Evolutionary conservation across 2,329 filamentous ascomycete genomes (phyloP).

Genomic region (Cladobotryum protrusum): DNA sequence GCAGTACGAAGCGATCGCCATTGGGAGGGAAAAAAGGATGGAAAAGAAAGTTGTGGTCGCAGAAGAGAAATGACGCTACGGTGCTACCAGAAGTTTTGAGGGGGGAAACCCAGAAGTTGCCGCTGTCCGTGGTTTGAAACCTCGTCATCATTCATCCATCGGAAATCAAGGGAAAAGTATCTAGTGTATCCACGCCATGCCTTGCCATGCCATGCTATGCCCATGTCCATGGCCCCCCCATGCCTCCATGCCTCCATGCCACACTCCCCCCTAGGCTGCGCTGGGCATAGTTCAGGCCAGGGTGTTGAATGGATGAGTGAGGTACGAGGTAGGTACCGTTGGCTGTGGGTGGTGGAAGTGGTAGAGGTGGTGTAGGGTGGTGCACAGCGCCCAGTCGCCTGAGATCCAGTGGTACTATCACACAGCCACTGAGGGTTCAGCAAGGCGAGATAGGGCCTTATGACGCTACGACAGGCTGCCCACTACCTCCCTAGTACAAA

Average conservation of each 20-base stretch:
- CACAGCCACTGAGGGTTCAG: slow-evolving; percentile 8
- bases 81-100: background rate
- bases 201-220: no score
- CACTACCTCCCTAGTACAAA: no score
- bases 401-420: background rate
- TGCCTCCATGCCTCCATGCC: no score
- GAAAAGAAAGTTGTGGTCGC: background rate
- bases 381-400: no score
- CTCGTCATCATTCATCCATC: background rate
- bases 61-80: slow-evolving; percentile 9
- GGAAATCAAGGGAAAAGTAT: background rate
- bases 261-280: no score
- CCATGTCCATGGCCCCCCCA: no score
- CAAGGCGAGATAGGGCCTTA: background rate
- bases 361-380: no score
- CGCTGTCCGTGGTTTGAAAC: background rate
- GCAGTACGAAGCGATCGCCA: slow-evolving; percentile 7
- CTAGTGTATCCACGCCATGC: no score
- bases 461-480: background rate
- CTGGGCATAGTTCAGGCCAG: no score
- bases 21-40: background rate
- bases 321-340: no score
- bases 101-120: background rate
- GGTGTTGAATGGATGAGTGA: no score
- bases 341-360: no score